Base-by-base conservation (phyloP, 2,329 filamentous ascomycete genomes). In the Allantophomopsis lycopodina region DNA sequence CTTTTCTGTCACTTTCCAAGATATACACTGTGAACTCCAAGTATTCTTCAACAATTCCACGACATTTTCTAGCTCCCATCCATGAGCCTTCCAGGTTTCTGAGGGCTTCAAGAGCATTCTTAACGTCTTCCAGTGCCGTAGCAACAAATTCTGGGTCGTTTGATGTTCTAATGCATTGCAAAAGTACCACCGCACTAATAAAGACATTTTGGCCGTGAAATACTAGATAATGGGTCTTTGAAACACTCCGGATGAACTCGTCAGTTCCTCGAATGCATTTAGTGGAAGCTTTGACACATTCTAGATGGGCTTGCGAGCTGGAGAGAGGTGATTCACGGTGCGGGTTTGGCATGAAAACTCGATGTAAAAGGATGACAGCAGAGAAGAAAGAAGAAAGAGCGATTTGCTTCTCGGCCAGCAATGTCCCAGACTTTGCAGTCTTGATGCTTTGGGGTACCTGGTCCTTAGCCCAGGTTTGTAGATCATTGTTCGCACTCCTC, bases 131-230 rank as follows among this genome's bases (percentile, higher is more conserved):
- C 6, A 37, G 15, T n/a, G 17, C 21, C 15, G 11, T 28, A 28
- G 17, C 21, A 7, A 37, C 16, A 37, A 23, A 37, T 13, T 37
- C 15, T 12, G 7, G 36, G 28, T 37, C 36, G 11, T 37, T 28
- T 13, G 36, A 37, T n/a, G 17, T 28, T 37, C 36, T 20, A 6
- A 37, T 37, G 13, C 36, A 37, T 37, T 37, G 36, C 15, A 37
- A n/a, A 13, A 37, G 21, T 15, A 37, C 21, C 7, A 37, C 28
- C n/a, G 36, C 36, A 16, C 36, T 21, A 15, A 37, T 28, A 17
- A 37, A 37, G 3, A 37, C 21, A 15, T 37, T 23, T 12, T 37
- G 36, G 2, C 36, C 36, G 15, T 37, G 36, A n/a, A 37, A 37
- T 7, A 37, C 15, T 11, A 20, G 36, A 16, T 28, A 37, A 11